A percentile compares a stretch with the other conserved stretches of the same genome.
Conservation (phyloP, 2,329 filamentous ascomycete genomes). For the Neoascochyta sp. region DNA sequence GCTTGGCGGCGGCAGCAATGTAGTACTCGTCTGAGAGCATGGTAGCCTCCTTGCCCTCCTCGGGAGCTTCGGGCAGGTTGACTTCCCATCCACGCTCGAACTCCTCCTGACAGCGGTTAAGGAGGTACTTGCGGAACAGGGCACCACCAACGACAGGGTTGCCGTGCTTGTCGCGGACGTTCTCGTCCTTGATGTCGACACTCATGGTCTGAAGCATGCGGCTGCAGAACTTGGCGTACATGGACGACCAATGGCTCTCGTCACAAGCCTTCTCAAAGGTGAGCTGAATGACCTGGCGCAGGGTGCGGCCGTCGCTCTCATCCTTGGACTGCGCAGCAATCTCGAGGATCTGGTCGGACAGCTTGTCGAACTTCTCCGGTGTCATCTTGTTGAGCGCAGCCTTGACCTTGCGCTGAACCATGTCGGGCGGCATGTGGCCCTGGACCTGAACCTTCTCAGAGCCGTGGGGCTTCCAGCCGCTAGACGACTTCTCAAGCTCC, state of each 20-base stretch:
- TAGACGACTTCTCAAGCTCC: conserved; percentile 67
- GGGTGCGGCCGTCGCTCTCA: conserved; percentile 86
- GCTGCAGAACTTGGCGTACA: conserved; percentile 99
- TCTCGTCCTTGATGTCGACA: conserved; percentile 90
- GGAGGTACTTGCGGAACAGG: conserved; percentile 95
- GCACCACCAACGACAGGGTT: conserved; percentile 87
- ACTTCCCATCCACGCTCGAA: conserved; percentile 97
- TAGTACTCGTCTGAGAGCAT: conserved; percentile 98
- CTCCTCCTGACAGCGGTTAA: conserved; percentile 97
- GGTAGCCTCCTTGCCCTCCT: conserved; percentile 74
- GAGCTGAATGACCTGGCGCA: conserved; percentile 96
- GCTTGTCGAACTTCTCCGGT: conserved; percentile 96
- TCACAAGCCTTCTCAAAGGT: conserved; percentile 99
- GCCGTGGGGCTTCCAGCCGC: conserved; percentile 80
- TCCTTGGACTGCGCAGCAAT: conserved; percentile 96
- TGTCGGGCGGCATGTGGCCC: conserved; percentile 72
- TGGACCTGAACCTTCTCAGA: conserved; percentile 33
- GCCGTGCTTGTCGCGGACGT: conserved; percentile 84
- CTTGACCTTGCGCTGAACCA: conserved; percentile 99
- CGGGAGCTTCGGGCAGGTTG: conserved; percentile 74
- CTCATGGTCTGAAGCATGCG: conserved; percentile 85
- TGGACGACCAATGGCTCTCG: conserved; percentile 95
- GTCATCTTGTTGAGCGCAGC: conserved; percentile 99
- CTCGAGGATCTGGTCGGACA: conserved; percentile 84
- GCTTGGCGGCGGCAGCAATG: conserved; percentile 85